These are phyloP conservation scores for Alliaria petiolata DNA, from an alignment of 345 rosid genomes.

Conservation along the genomic window DNA sequence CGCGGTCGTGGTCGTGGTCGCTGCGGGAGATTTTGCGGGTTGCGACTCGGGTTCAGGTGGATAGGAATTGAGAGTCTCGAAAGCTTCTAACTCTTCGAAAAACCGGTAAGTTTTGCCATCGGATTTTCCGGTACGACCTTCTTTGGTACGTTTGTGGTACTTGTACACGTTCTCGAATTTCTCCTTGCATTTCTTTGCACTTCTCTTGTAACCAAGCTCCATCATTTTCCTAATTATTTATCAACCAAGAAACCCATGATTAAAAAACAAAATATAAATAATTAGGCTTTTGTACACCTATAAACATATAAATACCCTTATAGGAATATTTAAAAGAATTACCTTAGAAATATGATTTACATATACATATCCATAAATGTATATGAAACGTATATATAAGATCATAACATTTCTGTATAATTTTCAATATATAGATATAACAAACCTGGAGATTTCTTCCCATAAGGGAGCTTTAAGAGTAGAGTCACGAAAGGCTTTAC, in stretches of 20 bases:
- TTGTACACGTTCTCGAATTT: constrained; percentile 83
- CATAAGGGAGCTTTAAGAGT: constrained; percentile 63
- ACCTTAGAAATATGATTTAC: not conserved
- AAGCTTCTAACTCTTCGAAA: constrained; percentile 73
- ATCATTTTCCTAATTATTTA: constrained; percentile 63
- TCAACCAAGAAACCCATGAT: not conserved
- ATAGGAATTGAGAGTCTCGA: constrained; percentile 39
- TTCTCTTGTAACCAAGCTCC: constrained; percentile 67
- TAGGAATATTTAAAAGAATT: not conserved
- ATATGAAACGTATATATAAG: not conserved
- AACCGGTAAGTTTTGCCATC: constrained; percentile 71
- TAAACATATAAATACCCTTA: not conserved
- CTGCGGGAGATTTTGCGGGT: not conserved
- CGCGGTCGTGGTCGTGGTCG: constrained; percentile 12
- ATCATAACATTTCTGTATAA: not conserved
- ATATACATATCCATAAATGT: not conserved
- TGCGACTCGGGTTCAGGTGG: constrained; percentile 31
- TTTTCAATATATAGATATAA: not conserved
- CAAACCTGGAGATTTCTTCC: constrained; percentile 67
- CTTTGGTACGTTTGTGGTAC: constrained; percentile 82
- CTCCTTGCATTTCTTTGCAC: constrained; percentile 88
- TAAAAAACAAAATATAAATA: not conserved
- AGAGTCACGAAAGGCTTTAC: constrained; percentile 61
- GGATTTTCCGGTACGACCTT: constrained; percentile 55
- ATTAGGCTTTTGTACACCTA: not conserved